Percentiles rank a stretch among this genome's conserved stretches.
Evolutionary conservation across 306 rosid species (phyloP).

Genomic region (Lablab purpureus): DNA sequence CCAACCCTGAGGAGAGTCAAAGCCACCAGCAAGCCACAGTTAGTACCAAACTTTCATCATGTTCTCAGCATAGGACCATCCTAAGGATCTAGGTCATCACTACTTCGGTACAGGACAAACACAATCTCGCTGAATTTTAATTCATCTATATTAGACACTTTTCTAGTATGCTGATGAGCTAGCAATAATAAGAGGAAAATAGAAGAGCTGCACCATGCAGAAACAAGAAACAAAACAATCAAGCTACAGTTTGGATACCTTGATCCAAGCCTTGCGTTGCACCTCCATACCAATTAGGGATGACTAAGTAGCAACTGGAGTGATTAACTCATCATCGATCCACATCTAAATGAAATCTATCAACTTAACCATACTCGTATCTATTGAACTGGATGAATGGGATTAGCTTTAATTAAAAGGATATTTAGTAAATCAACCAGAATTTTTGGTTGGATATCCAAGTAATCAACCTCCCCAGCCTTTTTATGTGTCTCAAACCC

Average conservation of each 20-base stretch:
- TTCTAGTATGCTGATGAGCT: not conserved
- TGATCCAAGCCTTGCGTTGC: conserved; percentile 1
- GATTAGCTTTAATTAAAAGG: not conserved
- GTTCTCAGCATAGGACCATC: conserved; percentile 3
- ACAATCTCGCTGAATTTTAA: not conserved
- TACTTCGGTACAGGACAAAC: not conserved
- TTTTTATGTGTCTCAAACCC: not conserved
- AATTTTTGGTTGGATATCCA: not conserved
- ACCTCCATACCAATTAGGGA: not conserved
- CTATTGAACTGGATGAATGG: not conserved
- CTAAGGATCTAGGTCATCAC: conserved; percentile 12
- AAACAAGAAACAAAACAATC: conserved; percentile 12
- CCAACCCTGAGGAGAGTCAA: conserved; percentile 4
- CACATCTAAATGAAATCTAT: not conserved
- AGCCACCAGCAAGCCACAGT: conserved; percentile 1
- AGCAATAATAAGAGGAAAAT: conserved; percentile 13
- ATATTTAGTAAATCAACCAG: conserved; percentile 13
- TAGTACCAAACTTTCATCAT: conserved; percentile 17
- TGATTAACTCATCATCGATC: not conserved
- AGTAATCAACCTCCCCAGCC: not conserved
- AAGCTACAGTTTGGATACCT: not conserved
- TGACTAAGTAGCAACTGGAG: conserved; percentile 1
- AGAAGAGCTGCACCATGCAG: not conserved
- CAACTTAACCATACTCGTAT: not conserved
- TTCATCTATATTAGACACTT: not conserved